Conservation (phyloP, 371 early-diverging fungal genomes). For the Umbelopsis sp. region DNA sequence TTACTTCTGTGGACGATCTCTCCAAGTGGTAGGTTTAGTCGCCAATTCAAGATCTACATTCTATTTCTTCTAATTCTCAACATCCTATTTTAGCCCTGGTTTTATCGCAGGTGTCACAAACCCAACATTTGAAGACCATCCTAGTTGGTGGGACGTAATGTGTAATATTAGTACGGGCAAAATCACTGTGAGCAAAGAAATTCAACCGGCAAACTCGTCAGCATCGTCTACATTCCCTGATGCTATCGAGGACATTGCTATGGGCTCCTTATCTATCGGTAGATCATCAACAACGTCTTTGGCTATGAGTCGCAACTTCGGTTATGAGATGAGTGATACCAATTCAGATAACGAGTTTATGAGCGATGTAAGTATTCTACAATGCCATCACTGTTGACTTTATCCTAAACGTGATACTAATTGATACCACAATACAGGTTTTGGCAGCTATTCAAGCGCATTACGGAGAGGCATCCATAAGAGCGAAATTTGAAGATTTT, state of each 20-base stretch:
- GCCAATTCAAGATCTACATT: neutral
- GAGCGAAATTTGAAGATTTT: conserved; percentile 87
- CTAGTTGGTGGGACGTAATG: conserved; percentile 95
- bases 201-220: conserved; percentile 35
- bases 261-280: conserved; percentile 20
- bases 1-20: conserved; percentile 85
- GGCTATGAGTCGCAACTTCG: conserved; percentile 26
- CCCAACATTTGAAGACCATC: conserved; percentile 90
- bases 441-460: conserved; percentile 80
- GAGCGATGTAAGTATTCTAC: conserved; percentile 51
- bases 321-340: conserved; percentile 21
- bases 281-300: conserved; percentile 27
- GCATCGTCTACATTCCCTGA: conserved; percentile 27
- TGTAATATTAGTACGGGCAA: conserved; percentile 92
- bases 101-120: conserved; percentile 97
- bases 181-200: conserved; percentile 85
- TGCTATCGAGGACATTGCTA: conserved; percentile 13
- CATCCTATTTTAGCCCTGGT: conserved; percentile 64
- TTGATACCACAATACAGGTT: conserved; percentile 41
- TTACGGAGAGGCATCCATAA: conserved; percentile 84
- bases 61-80: neutral
- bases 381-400: neutral
- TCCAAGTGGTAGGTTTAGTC: conserved; percentile 66
- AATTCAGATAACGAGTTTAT: conserved; percentile 67
- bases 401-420: no score